These are phyloP conservation scores for Phytopythium ostracodes DNA, from an alignment of 352 stramenopile species.

Conservation along the genomic window DNA sequence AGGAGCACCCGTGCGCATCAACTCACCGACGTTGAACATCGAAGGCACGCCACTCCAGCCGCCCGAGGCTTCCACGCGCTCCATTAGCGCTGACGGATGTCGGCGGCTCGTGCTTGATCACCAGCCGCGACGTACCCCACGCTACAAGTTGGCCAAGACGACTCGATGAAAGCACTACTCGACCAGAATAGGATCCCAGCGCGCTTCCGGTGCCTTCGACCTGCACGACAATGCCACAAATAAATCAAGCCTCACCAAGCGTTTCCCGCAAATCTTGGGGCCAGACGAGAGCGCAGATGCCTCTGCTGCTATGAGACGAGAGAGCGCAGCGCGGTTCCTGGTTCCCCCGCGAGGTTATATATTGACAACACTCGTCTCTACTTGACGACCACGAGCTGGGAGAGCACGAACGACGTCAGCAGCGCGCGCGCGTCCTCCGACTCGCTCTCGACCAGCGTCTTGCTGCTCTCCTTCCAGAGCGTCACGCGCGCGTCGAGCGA, in stretches of 20 bases:
- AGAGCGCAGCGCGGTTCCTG: too few relatives aligned
- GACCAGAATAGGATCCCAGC: too few relatives aligned
- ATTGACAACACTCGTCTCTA: neutral
- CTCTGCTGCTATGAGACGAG: too few relatives aligned
- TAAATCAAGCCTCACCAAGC: too few relatives aligned
- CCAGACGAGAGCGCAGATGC: too few relatives aligned
- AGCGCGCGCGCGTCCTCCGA: conserved; percentile 64
- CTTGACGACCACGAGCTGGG: conserved; percentile 42
- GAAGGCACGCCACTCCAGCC: conserved; percentile 22
- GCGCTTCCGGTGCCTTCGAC: too few relatives aligned
- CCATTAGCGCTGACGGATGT: conserved; percentile 12
- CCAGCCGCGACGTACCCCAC: too few relatives aligned
- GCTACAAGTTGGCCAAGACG: too few relatives aligned
- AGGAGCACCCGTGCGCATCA: neutral
- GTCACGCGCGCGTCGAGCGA: conserved; percentile 69
- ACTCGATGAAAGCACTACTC: too few relatives aligned
- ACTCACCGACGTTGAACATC: conserved; percentile 37
- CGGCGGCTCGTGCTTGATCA: too few relatives aligned
- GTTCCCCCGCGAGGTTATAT: neutral
- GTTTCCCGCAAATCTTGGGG: too few relatives aligned
- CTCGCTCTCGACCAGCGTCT: conserved; percentile 78
- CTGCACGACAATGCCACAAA: too few relatives aligned
- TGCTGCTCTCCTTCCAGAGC: conserved; percentile 70
- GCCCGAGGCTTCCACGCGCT: conserved; percentile 24
- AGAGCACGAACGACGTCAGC: conserved; percentile 49